Evolutionary conservation across 1,284 basidiomycete genomes (phyloP).

Genomic region (Apiotrichum siamense): DNA sequence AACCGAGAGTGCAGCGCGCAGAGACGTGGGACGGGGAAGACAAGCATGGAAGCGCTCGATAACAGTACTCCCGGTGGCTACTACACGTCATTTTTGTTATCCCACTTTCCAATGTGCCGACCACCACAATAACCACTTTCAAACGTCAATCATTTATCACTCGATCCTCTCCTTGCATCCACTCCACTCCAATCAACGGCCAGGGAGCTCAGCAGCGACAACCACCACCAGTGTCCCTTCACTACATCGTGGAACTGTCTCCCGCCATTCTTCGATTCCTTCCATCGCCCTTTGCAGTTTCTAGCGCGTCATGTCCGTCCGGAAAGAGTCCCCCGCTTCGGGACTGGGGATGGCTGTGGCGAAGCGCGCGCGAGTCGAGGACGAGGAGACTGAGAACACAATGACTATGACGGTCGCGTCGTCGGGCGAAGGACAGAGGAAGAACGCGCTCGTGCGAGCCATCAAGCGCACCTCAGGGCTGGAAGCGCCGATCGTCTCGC

Average conservation of each 20-base stretch:
- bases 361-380: conserved; percentile 47
- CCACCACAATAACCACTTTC: background rate
- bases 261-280: background rate
- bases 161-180: background rate
- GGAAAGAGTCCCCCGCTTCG: conserved; percentile 37
- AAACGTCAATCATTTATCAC: background rate
- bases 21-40: no score
- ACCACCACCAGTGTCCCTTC: no score
- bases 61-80: no score
- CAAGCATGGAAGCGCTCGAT: no score
- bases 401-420: conserved; percentile 40
- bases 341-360: conserved; percentile 39
- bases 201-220: background rate
- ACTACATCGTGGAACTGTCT: no score
- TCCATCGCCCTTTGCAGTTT: no score
- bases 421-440: conserved; percentile 41
- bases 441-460: conserved; percentile 41
- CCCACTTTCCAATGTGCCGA: no score
- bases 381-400: conserved; percentile 24
- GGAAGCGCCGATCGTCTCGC: conserved; percentile 42
- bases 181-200: background rate
- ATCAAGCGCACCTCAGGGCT: conserved; percentile 45
- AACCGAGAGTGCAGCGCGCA: no score
- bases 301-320: conserved; percentile 43
- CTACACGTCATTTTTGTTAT: background rate